A percentile compares a stretch with the other conserved stretches of the same genome.
These are phyloP conservation scores for Microbotryum lychnidis-dioicae DNA, from an alignment of 1,284 basidiomycete species.

Conservation along the genomic window DNA sequence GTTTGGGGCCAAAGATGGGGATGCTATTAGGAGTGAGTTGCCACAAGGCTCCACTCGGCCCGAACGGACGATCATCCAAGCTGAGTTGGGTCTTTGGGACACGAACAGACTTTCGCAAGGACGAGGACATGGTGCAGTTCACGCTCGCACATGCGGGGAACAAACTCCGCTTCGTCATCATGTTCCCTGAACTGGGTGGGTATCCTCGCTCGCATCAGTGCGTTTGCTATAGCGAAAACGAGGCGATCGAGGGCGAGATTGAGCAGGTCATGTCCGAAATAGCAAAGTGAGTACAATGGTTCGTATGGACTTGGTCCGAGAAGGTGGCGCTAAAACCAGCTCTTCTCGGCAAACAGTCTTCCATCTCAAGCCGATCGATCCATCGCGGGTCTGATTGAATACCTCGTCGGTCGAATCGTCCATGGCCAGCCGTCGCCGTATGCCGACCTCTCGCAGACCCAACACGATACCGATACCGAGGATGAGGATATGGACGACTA, in stretches of 20 bases:
- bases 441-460: neutral
- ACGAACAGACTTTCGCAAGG: conserved; percentile 16
- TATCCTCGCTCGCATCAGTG: conserved; percentile 21
- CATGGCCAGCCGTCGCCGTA: conserved; percentile 13
- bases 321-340: too few relatives aligned
- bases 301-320: neutral
- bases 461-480: neutral
- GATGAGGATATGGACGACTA: conserved; percentile 17
- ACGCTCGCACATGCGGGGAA: conserved; percentile 8
- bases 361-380: conserved; percentile 20
- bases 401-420: conserved; percentile 21
- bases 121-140: conserved; percentile 22
- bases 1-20: conserved; percentile 1
- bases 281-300: conserved; percentile 9
- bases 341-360: conserved; percentile 1
- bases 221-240: conserved; percentile 24
- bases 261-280: conserved; percentile 17
- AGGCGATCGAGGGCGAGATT: conserved; percentile 4
- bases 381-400: conserved; percentile 19
- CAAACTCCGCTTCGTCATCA: conserved; percentile 15
- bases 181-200: conserved; percentile 24
- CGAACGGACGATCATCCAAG: neutral
- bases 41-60: neutral
- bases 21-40: conserved; percentile 10
- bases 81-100: neutral